Percentiles rank a stretch among this genome's conserved stretches.
Conservation (phyloP, 2,329 filamentous ascomycete species). For the Exophiala sp. region DNA sequence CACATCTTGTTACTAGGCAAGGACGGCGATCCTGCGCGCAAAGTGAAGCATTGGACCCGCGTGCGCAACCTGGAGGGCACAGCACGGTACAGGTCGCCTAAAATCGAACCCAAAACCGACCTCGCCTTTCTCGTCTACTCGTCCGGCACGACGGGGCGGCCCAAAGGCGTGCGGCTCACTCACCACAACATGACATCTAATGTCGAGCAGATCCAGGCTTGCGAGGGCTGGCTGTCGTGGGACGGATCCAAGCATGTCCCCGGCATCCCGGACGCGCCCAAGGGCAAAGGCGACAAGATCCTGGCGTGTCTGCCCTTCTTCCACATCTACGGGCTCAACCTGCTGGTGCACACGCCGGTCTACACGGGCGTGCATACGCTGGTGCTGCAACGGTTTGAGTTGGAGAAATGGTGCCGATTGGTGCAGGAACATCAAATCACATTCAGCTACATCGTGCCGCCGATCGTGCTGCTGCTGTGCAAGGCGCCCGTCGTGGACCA, state of each 20-base stretch:
- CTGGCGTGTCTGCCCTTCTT: conserved; percentile 82
- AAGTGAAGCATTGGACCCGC: conserved; percentile 65
- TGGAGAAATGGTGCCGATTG: conserved; percentile 69
- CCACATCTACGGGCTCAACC: conserved; percentile 80
- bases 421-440: conserved; percentile 71
- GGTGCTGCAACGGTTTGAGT: conserved; percentile 73
- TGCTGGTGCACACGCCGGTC: conserved; percentile 62
- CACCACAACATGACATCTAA: conserved; percentile 81
- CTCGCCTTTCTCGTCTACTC: conserved; percentile 81
- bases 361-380: conserved; percentile 61
- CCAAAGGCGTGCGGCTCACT: conserved; percentile 84
- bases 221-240: conserved; percentile 55
- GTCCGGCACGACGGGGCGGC: conserved; percentile 81
- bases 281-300: conserved; percentile 61
- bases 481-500: conserved; percentile 73
- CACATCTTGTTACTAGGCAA: conserved; percentile 73
- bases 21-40: conserved; percentile 52
- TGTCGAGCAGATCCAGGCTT: conserved; percentile 49
- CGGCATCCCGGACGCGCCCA: conserved; percentile 24
- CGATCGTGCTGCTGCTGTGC: conserved; percentile 70
- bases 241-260: conserved; percentile 44
- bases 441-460: conserved; percentile 76
- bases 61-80: conserved; percentile 54
- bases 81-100: conserved; percentile 54
- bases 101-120: conserved; percentile 63